Base-by-base conservation (phyloP, 2,329 filamentous ascomycete species). In the Berkeleyomyces rouxiae region DNA sequence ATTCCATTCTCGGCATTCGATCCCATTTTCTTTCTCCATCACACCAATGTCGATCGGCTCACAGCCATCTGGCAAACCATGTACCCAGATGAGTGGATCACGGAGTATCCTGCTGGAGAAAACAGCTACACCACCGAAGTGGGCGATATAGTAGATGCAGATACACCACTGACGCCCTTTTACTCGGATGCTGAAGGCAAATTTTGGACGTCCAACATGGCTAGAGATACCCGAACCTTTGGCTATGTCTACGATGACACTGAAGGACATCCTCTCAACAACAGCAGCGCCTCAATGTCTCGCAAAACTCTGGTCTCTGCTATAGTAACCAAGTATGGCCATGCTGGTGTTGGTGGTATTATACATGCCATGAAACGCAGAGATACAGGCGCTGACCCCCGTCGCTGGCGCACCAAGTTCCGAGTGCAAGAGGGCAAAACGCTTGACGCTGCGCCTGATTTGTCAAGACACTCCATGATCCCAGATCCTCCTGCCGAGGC, bases 11-110 rank as follows among this genome's bases (percentile, higher is more conserved):
- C 88, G 1, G 81, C 86, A 0, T 95, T 89, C 70, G 89, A 95
- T 69, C 88, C 88, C 0, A 74, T 88, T 10, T 91, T 92, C 72
- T 88, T 86, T 73, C 73, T 92, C 7, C 87, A 92, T 68, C 88
- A 92, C 68, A 75, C 78, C 66, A 90, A 87, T 72, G 80, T 90
- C 6, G 89, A 95, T 69, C 82, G 89, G 2, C 72, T 88, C 37
- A 82, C 90, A 66, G 82, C 87, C 40, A 79, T 95, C 65, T 93
- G 87, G 87, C 87, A 93, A 73, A 76, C 79, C 0, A 72, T 93
- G 11, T 80, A 93, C 66, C 86, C 86, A 0, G 74, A 82, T 23
- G 80, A 80, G 37, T 92, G 84, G 74, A 79, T 90, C 4, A 73
- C 77, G 31, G 79, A 84, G 0, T 78, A 81, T 65, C 67, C 74